phyloP scores from a whole-genome alignment of 768 basidiomycete species.

The Mycena rebaudengoi region DNA sequence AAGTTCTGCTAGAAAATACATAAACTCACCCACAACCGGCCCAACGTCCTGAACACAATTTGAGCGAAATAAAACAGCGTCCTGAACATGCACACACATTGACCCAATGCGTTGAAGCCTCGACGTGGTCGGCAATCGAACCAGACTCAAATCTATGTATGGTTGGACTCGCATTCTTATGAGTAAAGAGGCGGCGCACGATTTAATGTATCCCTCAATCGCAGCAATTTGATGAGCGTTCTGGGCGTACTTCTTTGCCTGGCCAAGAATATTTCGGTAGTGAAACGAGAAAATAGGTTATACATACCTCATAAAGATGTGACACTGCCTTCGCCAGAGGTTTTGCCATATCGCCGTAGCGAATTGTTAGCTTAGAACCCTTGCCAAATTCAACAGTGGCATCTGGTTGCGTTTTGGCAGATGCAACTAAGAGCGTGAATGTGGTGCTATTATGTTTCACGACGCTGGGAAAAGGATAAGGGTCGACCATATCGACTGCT shows the following conservation, averaged over 20 bases:
- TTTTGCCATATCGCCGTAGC: slow-evolving; percentile 79
- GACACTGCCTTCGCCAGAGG: slow-evolving; percentile 61
- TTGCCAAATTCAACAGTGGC: slow-evolving; percentile 51
- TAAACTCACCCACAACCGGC: slow-evolving; percentile 85
- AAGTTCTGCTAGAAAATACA: no score
- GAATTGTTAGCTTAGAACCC: slow-evolving; percentile 62
- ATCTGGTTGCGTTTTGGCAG: slow-evolving; percentile 57
- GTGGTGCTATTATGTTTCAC: slow-evolving; percentile 68
- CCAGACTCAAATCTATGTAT: slow-evolving; percentile 76
- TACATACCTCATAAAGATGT: slow-evolving; percentile 65
- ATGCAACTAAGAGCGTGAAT: slow-evolving; percentile 82
- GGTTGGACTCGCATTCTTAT: not conserved
- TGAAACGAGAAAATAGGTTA: not conserved
- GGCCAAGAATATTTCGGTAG: not conserved
- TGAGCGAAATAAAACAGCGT: slow-evolving; percentile 76
- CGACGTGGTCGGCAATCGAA: slow-evolving; percentile 81
- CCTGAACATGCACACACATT: slow-evolving; percentile 79
- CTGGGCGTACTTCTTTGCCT: slow-evolving; percentile 80
- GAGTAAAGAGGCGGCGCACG: slow-evolving; percentile 51
- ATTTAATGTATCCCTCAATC: slow-evolving; percentile 82
- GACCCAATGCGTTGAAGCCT: slow-evolving; percentile 84
- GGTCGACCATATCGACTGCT: not conserved
- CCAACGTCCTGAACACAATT: slow-evolving; percentile 85
- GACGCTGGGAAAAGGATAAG: slow-evolving; percentile 54
- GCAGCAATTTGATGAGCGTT: slow-evolving; percentile 78